Evolutionary conservation across 2,329 filamentous ascomycete species (phyloP), one percentile per base, ranked within the genome.

Genomic region (Arachnomyces sp.): DNA sequence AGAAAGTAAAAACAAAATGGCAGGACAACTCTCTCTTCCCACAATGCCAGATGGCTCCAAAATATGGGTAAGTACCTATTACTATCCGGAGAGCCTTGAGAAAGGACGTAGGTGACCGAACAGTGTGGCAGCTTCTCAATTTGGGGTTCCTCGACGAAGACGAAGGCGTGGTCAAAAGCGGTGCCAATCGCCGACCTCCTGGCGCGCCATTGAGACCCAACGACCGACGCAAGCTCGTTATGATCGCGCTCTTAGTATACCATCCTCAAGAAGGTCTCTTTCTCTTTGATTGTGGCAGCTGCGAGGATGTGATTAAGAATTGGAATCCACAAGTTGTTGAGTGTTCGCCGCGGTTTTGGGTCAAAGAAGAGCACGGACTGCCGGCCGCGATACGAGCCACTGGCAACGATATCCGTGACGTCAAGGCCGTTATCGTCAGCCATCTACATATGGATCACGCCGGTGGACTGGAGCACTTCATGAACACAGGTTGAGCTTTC

Each of bases 401-500:
- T 1, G 21, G 21, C 9, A 53, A 71, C 36, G 59, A 63, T 35
- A 64, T 72, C 36, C 62, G 65, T 35, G 67, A 72, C 47, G 53
- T 72, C 18, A 71, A 71, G 48, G 59, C 62, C 14, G 59, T 72
- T 7, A 60, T 72, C 3, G 60, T 72, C 13, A 65, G 69, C 2
- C 69, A 72, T 40, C 51, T 73, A 25, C 68, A 72, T 46, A 46
- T 71, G 2, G 69, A 72, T 44, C 68, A 72, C 45, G 69, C 69
- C 0, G 69, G 69, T 2, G 68, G 69, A 0, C 50, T 72, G 1
- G 66, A 71, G 35, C 58, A 70, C 38, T 72, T 72, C 34, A 30
- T 60, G 21, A 25, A 25, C 21, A 25, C 21, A 25, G 21, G 21
- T 25, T 25, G 21, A 9, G 9, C 9, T 5, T 25, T 25, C 21